Conservation (phyloP, 768 basidiomycete genomes). For the Macrolepiota albuminosa region DNA sequence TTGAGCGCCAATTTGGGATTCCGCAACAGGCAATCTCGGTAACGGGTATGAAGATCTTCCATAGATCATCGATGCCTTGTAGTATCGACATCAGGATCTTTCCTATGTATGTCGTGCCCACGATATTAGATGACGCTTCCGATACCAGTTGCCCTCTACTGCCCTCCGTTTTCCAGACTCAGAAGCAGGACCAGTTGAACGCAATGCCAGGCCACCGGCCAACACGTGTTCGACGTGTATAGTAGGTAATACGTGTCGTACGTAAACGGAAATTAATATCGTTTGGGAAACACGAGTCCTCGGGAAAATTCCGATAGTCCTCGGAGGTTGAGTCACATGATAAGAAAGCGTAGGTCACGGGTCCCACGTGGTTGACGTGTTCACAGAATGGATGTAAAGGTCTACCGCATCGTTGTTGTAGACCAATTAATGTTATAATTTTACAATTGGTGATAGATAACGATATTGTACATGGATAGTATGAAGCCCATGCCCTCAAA, state of each 20-base stretch:
- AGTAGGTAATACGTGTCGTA: background rate
- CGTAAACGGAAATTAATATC: background rate
- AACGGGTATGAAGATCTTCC: background rate
- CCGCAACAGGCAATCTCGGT: background rate
- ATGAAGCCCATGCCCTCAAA: too few species aligned
- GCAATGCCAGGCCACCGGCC: background rate
- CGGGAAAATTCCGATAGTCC: background rate
- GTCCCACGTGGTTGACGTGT: background rate
- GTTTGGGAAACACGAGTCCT: background rate
- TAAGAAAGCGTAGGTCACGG: background rate
- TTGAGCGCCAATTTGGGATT: conserved; percentile 2
- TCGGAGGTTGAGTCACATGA: background rate
- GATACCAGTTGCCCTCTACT: background rate
- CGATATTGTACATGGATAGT: background rate
- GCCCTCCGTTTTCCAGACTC: background rate
- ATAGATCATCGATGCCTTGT: background rate
- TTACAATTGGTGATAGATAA: background rate
- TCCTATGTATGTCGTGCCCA: background rate
- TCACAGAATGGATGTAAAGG: background rate
- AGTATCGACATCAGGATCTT: background rate
- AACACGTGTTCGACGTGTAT: background rate
- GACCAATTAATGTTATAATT: background rate
- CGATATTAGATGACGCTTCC: background rate
- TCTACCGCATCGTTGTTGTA: background rate
- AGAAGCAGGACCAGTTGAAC: background rate